Conservation (phyloP, 1,284 basidiomycete genomes). For the Leccinum pallidistipes region DNA sequence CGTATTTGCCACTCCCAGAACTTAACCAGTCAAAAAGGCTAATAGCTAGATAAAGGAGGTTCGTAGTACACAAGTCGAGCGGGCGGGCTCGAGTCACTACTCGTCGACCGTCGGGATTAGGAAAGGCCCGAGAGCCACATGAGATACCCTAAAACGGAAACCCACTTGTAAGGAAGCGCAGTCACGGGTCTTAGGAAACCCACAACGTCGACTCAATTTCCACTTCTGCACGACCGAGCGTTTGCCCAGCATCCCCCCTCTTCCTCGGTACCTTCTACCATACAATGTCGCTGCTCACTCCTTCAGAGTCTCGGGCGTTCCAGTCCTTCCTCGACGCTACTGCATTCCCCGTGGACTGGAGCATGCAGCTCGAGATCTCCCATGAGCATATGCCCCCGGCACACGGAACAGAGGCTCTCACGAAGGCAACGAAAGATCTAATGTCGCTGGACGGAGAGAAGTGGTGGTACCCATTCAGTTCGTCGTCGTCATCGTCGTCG, state of each 20-base stretch:
- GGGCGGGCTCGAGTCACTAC: not conserved
- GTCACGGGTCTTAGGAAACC: constrained; percentile 30
- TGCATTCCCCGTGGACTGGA: constrained; percentile 39
- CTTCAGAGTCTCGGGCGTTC: constrained; percentile 49
- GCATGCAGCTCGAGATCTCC: constrained; percentile 36
- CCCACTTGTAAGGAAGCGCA: constrained; percentile 28
- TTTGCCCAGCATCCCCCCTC: not conserved
- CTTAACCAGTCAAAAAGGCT: not conserved
- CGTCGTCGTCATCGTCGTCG: constrained; percentile 23
- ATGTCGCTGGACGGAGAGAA: constrained; percentile 36
- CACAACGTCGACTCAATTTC: constrained; percentile 13
- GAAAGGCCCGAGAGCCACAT: constrained; percentile 10
- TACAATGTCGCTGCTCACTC: constrained; percentile 47
- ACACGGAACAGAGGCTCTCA: constrained; percentile 55
- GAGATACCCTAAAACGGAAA: constrained; percentile 25
- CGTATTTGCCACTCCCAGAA: not conserved
- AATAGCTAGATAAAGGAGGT: not conserved
- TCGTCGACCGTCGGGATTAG: not conserved
- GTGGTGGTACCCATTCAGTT: constrained; percentile 27
- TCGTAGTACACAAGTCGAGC: not conserved
- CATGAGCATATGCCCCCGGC: constrained; percentile 39
- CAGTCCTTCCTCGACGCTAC: constrained; percentile 52
- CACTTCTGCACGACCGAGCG: constrained; percentile 1
- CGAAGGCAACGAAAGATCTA: constrained; percentile 64
- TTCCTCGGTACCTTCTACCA: not conserved